Conservation (phyloP, 371 early-diverging fungal genomes). For the Syncephalastrum sp. region DNA sequence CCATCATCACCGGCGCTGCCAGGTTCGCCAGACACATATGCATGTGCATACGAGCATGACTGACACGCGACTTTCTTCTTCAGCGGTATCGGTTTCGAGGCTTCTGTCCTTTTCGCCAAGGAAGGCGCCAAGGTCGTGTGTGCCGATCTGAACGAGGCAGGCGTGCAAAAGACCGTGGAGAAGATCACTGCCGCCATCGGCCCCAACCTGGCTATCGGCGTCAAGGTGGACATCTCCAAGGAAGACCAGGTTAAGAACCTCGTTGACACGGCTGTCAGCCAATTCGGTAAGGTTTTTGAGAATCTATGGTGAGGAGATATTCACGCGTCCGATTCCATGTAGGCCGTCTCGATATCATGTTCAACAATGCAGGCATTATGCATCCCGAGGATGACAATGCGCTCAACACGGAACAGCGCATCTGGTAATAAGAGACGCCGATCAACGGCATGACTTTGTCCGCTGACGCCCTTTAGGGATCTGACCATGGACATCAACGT, state of each 20-base stretch:
- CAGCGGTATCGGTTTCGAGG: slow-evolving; percentile 84
- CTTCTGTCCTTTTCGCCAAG: slow-evolving; percentile 73
- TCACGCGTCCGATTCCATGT: neutral
- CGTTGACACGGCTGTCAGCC: slow-evolving; percentile 67
- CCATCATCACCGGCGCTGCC: slow-evolving; percentile 84
- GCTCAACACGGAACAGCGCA: slow-evolving; percentile 70
- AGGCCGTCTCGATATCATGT: slow-evolving; percentile 78
- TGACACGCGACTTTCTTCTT: neutral
- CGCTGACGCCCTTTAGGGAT: slow-evolving; percentile 42
- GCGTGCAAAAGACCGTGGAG: slow-evolving; percentile 46
- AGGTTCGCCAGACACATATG: slow-evolving; percentile 43
- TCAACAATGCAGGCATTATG: slow-evolving; percentile 94
- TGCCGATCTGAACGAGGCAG: slow-evolving; percentile 74
- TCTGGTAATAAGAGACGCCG: slow-evolving; percentile 51
- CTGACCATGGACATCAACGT: slow-evolving; percentile 83
- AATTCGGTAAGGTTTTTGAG: slow-evolving; percentile 54
- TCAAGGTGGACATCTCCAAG: slow-evolving; percentile 70
- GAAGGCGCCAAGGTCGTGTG: slow-evolving; percentile 84
- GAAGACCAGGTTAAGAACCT: slow-evolving; percentile 71
- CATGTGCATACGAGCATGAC: neutral
- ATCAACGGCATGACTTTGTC: slow-evolving; percentile 1
- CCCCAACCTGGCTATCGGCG: slow-evolving; percentile 37
- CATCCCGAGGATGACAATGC: slow-evolving; percentile 85
- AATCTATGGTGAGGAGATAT: neutral
- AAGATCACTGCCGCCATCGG: slow-evolving; percentile 45